Evolutionary conservation across 129 eudicot genomes (phyloP).

Genomic region (Silybum marianum): DNA sequence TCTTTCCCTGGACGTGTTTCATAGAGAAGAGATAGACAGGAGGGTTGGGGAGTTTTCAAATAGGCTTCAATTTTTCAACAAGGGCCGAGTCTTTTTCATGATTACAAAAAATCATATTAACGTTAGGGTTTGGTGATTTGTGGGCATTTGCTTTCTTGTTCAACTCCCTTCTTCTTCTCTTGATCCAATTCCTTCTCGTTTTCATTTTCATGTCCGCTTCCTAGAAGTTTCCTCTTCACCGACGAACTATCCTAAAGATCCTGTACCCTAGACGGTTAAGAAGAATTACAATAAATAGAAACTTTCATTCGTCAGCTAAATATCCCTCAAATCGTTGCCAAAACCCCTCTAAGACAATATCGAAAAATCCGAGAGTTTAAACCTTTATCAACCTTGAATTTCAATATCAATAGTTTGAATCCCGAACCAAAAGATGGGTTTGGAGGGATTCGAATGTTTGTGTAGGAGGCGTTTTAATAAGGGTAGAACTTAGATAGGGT

Average conservation of each 20-base stretch:
- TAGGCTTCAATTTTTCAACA: not conserved
- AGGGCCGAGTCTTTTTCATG: slow-evolving; percentile 25
- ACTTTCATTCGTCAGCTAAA: too few species aligned
- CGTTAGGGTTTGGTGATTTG: slow-evolving; percentile 22
- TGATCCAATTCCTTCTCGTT: too few species aligned
- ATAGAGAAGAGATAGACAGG: not conserved
- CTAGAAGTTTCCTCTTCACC: too few species aligned
- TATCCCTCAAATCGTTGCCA: too few species aligned
- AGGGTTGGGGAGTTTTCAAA: too few species aligned
- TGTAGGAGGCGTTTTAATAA: slow-evolving; percentile 44
- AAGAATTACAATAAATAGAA: too few species aligned
- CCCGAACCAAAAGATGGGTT: slow-evolving; percentile 50
- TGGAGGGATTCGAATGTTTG: slow-evolving; percentile 64
- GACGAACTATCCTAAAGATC: too few species aligned
- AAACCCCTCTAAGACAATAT: slow-evolving; percentile 4
- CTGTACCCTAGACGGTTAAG: too few species aligned
- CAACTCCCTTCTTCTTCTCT: too few species aligned
- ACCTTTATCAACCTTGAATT: slow-evolving; percentile 58
- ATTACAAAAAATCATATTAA: slow-evolving; percentile 14
- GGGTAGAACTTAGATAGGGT: too few species aligned
- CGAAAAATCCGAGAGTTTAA: slow-evolving; percentile 37
- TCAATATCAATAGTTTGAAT: slow-evolving; percentile 52
- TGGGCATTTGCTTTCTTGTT: not conserved
- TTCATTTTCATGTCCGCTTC: too few species aligned
- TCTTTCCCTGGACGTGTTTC: slow-evolving; percentile 17